Conservation (phyloP, 352 stramenopile species). For the Globisporangium barbulae region DNA sequence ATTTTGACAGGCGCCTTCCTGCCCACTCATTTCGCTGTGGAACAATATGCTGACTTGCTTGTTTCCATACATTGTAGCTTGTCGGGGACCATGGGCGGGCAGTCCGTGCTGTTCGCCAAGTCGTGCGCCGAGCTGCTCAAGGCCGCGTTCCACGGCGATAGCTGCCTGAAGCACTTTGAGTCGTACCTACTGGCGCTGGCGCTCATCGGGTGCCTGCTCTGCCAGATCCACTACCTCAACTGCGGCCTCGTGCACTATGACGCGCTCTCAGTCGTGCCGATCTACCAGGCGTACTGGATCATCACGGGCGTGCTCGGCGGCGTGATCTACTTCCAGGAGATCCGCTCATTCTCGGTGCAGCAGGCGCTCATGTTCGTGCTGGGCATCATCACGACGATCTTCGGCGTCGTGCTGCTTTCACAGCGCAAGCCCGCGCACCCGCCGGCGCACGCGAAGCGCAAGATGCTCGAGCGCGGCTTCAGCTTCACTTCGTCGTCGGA, state of each 20-base stretch:
- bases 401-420: conserved; percentile 79
- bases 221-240: conserved; percentile 83
- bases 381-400: conserved; percentile 77
- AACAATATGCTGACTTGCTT: background rate
- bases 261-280: conserved; percentile 76
- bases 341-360: conserved; percentile 64
- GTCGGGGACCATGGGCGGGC: conserved; percentile 71
- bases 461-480: conserved; percentile 51
- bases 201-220: conserved; percentile 54
- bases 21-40: background rate
- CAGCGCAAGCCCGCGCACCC: conserved; percentile 53
- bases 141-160: conserved; percentile 58
- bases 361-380: conserved; percentile 85
- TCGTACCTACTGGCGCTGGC: conserved; percentile 68
- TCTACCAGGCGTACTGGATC: conserved; percentile 90
- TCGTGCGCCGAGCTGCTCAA: conserved; percentile 78
- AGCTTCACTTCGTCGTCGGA: conserved; percentile 52
- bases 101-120: conserved; percentile 87
- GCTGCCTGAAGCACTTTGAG: conserved; percentile 54
- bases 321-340: conserved; percentile 91
- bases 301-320: conserved; percentile 86
- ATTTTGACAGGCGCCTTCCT: background rate
- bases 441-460: conserved; percentile 44
- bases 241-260: conserved; percentile 74
- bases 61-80: conserved; percentile 23